A percentile compares a stretch with the other conserved stretches of the same genome.
phyloP scores from a whole-genome alignment of 2,329 filamentous ascomycete species.

The Phialophora macrospora region DNA sequence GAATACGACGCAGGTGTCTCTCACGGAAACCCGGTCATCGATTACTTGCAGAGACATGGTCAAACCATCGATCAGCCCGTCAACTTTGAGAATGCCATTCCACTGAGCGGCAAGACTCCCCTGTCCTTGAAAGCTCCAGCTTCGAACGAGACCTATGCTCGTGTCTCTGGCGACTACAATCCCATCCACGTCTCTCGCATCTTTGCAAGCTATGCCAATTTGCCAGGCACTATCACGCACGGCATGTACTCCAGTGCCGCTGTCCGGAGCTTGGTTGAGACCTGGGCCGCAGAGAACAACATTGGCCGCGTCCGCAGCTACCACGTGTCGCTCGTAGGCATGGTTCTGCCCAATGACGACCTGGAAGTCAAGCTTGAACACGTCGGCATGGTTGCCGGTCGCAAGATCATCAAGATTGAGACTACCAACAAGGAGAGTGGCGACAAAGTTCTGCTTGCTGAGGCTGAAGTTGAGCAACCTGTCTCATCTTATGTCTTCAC shows the following conservation, averaged over 20 bases:
- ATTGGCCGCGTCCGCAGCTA: constrained; percentile 96
- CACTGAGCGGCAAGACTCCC: constrained; percentile 87
- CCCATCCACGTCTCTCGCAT: constrained; percentile 98
- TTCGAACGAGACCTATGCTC: constrained; percentile 96
- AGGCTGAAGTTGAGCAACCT: constrained; percentile 97
- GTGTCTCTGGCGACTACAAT: constrained; percentile 97
- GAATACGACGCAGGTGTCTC: constrained; percentile 91
- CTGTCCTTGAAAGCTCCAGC: constrained; percentile 87
- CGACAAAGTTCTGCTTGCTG: constrained; percentile 92
- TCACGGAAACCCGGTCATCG: constrained; percentile 93
- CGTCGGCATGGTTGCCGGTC: constrained; percentile 94
- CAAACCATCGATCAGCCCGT: constrained; percentile 93
- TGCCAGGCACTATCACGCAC: constrained; percentile 96
- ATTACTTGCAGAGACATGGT: constrained; percentile 91
- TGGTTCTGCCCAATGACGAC: constrained; percentile 96
- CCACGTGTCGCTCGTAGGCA: constrained; percentile 94
- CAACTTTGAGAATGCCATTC: constrained; percentile 96
- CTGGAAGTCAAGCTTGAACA: constrained; percentile 95
- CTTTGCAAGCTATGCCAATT: constrained; percentile 92
- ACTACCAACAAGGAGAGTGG: constrained; percentile 94
- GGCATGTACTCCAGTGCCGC: constrained; percentile 99
- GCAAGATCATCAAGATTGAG: constrained; percentile 99
- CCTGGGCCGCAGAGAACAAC: constrained; percentile 98
- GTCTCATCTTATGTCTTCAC: constrained; percentile 98
- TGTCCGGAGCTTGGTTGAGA: constrained; percentile 94